Percentiles rank a stretch among this genome's conserved stretches.
These are phyloP conservation scores for Metschnikowia kunwiensis DNA, from an alignment of 805 yeast species.

Conservation along the genomic window DNA sequence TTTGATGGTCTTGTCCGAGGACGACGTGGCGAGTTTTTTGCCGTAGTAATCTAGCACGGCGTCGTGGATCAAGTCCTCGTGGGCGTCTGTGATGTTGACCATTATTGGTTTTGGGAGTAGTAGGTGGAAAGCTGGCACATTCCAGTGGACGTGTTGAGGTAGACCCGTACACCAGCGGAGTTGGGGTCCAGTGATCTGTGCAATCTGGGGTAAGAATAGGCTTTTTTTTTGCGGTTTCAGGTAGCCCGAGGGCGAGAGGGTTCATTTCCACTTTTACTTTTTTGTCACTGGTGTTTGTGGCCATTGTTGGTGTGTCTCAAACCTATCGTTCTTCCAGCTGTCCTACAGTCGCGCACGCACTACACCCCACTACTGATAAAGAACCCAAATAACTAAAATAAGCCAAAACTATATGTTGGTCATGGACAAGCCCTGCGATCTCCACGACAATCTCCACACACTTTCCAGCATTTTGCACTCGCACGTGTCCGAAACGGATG, in stretches of 20 bases:
- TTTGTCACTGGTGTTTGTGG: too few species aligned
- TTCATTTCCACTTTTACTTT: too few species aligned
- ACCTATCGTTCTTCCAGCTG: not conserved
- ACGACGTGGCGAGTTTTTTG: conserved; percentile 67
- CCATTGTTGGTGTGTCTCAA: too few species aligned
- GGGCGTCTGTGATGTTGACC: conserved; percentile 90
- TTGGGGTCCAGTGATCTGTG: too few species aligned
- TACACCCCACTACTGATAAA: too few species aligned
- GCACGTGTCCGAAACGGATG: conserved; percentile 12
- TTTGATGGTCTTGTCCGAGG: conserved; percentile 21
- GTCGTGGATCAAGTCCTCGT: conserved; percentile 90
- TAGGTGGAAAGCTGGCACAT: conserved; percentile 2
- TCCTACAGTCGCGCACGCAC: too few species aligned
- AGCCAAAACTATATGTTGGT: not conserved
- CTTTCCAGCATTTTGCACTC: conserved; percentile 11
- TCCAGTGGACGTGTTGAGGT: conserved; percentile 4
- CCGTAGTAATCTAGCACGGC: conserved; percentile 98
- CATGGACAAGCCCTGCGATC: conserved; percentile 11
- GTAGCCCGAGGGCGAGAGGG: too few species aligned
- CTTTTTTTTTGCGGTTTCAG: too few species aligned
- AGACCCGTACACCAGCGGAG: conserved; percentile 10
- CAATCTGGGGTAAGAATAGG: not conserved
- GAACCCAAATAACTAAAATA: too few species aligned
- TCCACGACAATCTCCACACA: conserved; percentile 12
- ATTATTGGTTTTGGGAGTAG: conserved; percentile 20